Conservation (phyloP, 1,284 basidiomycete genomes). For the Porogramme epimiltina region DNA sequence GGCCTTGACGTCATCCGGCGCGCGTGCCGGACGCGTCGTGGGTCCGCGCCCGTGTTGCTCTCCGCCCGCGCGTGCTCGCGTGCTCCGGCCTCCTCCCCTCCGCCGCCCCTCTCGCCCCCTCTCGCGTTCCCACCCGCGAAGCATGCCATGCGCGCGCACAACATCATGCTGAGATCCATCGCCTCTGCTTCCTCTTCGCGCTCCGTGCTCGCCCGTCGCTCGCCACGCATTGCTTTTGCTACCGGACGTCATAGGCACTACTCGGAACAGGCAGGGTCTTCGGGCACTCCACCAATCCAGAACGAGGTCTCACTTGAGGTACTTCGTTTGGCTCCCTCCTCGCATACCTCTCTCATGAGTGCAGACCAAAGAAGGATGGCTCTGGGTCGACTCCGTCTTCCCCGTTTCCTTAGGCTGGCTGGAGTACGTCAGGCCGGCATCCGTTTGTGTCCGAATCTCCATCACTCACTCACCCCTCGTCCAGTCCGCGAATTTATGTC, state of each 20-base stretch:
- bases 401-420: conserved; percentile 50
- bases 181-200: conserved; percentile 3
- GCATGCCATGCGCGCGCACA: conserved; percentile 7
- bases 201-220: background rate
- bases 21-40: background rate
- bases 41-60: too few relatives aligned
- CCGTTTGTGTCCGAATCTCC: conserved; percentile 1
- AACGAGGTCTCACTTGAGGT: too few relatives aligned
- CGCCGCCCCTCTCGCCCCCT: background rate
- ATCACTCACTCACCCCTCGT: conserved; percentile 1
- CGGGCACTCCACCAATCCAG: too few relatives aligned
- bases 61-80: too few relatives aligned
- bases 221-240: background rate
- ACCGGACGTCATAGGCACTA: conserved; percentile 8
- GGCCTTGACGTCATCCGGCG: conserved; percentile 19
- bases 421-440: conserved; percentile 44
- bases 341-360: background rate
- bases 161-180: conserved; percentile 6
- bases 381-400: conserved; percentile 62
- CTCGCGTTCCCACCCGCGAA: background rate
- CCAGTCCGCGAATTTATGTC: conserved; percentile 63
- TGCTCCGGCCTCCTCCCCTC: background rate
- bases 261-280: too few relatives aligned
- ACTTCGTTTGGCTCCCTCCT: background rate
- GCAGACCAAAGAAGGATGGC: conserved; percentile 39